Percentiles rank a stretch among this genome's conserved stretches.
Conservation (phyloP, 108 stramenopile genomes). For the Discostella stelligeroides region DNA sequence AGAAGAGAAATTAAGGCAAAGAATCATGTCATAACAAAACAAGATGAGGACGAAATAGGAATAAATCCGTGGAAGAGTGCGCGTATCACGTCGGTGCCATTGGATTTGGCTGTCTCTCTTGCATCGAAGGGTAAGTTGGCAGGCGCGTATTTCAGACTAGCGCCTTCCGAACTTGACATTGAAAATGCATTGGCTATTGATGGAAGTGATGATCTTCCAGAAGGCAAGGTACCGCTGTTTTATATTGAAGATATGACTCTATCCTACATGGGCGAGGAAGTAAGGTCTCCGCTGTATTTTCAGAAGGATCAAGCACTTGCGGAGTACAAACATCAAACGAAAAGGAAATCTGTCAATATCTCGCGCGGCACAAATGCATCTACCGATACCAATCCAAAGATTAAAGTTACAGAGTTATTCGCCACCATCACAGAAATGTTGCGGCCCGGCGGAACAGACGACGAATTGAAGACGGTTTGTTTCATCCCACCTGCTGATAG, state of each 20-base stretch:
- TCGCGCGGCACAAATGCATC: not conserved
- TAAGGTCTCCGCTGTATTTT: conserved; percentile 75
- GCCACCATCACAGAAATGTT: conserved; percentile 63
- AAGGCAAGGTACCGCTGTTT: conserved; percentile 83
- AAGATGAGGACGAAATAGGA: conserved; percentile 50
- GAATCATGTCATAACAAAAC: conserved; percentile 43
- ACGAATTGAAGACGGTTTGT: conserved; percentile 56
- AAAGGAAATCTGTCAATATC: conserved; percentile 28
- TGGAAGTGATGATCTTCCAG: conserved; percentile 65
- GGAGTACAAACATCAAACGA: conserved; percentile 50
- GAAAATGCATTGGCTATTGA: conserved; percentile 67
- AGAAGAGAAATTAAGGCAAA: conserved; percentile 45
- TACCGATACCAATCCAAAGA: conserved; percentile 27
- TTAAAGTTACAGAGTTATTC: conserved; percentile 76
- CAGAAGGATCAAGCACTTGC: conserved; percentile 61
- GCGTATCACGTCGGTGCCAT: conserved; percentile 70
- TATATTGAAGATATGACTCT: conserved; percentile 73
- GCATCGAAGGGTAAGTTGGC: conserved; percentile 56
- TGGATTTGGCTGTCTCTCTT: conserved; percentile 77
- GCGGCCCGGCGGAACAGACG: conserved; percentile 54
- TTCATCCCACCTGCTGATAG: conserved; percentile 73
- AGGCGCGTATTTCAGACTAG: conserved; percentile 69
- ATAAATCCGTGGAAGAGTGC: conserved; percentile 78
- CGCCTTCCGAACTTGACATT: conserved; percentile 68
- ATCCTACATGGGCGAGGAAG: conserved; percentile 15